phyloP scores from a whole-genome alignment of 148 eudicot genomes.

The Fagopyrum esculentum region DNA sequence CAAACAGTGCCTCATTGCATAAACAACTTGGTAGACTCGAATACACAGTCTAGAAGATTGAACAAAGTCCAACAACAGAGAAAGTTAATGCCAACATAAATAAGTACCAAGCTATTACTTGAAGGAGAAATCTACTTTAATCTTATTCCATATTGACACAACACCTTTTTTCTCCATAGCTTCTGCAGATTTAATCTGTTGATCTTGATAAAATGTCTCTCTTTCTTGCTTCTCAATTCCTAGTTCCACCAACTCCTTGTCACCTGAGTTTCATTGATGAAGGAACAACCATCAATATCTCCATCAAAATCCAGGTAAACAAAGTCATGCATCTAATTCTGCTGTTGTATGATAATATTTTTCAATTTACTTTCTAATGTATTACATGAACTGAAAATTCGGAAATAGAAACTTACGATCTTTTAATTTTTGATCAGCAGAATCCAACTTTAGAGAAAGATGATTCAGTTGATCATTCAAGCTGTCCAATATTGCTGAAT shows the following conservation, averaged over 20 bases:
- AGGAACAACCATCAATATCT: not conserved
- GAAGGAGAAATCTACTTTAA: not conserved
- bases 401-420: slow-evolving; percentile 36
- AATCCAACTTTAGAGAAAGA: slow-evolving; percentile 56
- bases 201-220: slow-evolving; percentile 41
- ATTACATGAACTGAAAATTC: not conserved
- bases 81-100: not conserved
- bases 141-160: not conserved
- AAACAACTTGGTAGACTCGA: not conserved
- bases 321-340: not conserved
- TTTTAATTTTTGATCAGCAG: slow-evolving; percentile 61
- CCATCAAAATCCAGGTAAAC: slow-evolving; percentile 2
- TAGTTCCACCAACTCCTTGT: slow-evolving; percentile 53
- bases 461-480: slow-evolving; percentile 58
- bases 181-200: slow-evolving; percentile 34
- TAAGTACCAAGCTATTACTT: not conserved
- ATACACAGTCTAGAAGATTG: not conserved
- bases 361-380: not conserved
- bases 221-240: slow-evolving; percentile 46
- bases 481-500: slow-evolving; percentile 50
- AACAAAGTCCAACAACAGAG: not conserved
- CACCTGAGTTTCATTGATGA: slow-evolving; percentile 35
- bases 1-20: not conserved
- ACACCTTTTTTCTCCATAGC: slow-evolving; percentile 72
- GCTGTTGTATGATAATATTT: not conserved